These are phyloP conservation scores for Parietaria judaica DNA, from an alignment of 306 rosid genomes.

Conservation along the genomic window DNA sequence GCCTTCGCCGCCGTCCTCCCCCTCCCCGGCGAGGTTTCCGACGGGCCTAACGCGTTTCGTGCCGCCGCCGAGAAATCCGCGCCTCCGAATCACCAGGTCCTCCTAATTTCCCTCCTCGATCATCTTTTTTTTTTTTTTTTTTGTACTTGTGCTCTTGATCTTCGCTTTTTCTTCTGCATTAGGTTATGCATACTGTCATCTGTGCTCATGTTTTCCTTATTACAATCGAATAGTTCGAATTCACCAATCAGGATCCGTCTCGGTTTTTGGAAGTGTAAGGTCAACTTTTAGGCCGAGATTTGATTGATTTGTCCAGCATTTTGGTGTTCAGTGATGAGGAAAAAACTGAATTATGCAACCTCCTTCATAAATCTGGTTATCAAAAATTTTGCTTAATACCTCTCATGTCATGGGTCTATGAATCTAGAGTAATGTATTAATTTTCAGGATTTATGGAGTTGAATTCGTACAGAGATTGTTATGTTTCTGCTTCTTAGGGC, in stretches of 20 bases:
- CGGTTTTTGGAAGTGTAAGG: background rate
- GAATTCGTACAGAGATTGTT: too few species aligned
- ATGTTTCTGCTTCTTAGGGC: background rate
- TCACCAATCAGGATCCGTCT: background rate
- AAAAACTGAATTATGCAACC: too few species aligned
- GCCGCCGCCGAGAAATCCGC: constrained; percentile 10
- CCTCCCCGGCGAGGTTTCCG: background rate
- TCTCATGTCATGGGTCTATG: too few species aligned
- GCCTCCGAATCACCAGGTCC: constrained; percentile 13
- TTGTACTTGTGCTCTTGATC: background rate
- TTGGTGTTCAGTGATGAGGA: too few species aligned
- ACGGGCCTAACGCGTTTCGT: background rate
- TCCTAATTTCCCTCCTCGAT: background rate
- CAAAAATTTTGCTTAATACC: too few species aligned
- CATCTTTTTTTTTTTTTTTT: background rate
- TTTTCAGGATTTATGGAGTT: too few species aligned
- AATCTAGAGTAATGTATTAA: too few species aligned
- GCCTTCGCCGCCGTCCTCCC: background rate
- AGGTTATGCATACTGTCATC: background rate
- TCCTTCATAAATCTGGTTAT: too few species aligned
- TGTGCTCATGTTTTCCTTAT: background rate
- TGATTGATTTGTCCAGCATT: background rate
- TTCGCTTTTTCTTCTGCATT: background rate
- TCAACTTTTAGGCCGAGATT: background rate
- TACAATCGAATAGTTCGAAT: background rate